A percentile compares a stretch with the other conserved stretches of the same genome.
These are phyloP conservation scores for Fusarium irregulare DNA, from an alignment of 2,329 filamentous ascomycete genomes.

Conservation along the genomic window DNA sequence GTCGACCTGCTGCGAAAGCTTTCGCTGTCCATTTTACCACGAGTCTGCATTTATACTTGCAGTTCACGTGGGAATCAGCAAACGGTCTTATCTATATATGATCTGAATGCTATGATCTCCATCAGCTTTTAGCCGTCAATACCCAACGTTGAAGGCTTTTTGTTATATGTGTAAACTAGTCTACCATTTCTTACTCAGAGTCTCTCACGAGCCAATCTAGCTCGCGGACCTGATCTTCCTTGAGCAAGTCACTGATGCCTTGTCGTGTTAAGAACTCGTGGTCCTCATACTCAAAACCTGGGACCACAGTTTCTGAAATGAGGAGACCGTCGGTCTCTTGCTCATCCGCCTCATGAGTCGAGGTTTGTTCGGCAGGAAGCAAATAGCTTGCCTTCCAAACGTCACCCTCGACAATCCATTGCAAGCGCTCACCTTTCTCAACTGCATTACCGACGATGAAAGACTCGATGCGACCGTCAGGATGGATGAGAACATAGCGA, in stretches of 20 bases:
- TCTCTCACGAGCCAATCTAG: constrained; percentile 59
- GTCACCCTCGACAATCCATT: constrained; percentile 77
- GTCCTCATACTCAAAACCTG: constrained; percentile 74
- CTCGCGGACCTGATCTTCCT: constrained; percentile 59
- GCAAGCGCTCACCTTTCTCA: constrained; percentile 67
- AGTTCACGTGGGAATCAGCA: background rate
- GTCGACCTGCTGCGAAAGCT: background rate
- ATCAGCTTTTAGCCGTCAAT: background rate
- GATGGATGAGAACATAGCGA: constrained; percentile 72
- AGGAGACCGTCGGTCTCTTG: constrained; percentile 63
- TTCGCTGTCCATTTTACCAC: background rate
- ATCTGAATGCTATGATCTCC: background rate
- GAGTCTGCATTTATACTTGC: background rate
- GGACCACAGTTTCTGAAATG: constrained; percentile 75
- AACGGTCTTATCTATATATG: background rate
- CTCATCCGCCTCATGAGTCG: constrained; percentile 46
- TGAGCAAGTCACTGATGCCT: constrained; percentile 63
- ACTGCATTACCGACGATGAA: constrained; percentile 72
- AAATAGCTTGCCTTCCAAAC: constrained; percentile 75
- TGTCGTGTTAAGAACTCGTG: constrained; percentile 72
- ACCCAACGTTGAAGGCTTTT: too few relatives aligned
- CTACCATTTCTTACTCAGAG: constrained; percentile 4
- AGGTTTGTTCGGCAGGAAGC: constrained; percentile 47
- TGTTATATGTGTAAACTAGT: background rate
- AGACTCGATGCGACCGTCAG: constrained; percentile 67